Base-by-base conservation (phyloP, 345 rosid species). In the Ceriops zippeliana region DNA sequence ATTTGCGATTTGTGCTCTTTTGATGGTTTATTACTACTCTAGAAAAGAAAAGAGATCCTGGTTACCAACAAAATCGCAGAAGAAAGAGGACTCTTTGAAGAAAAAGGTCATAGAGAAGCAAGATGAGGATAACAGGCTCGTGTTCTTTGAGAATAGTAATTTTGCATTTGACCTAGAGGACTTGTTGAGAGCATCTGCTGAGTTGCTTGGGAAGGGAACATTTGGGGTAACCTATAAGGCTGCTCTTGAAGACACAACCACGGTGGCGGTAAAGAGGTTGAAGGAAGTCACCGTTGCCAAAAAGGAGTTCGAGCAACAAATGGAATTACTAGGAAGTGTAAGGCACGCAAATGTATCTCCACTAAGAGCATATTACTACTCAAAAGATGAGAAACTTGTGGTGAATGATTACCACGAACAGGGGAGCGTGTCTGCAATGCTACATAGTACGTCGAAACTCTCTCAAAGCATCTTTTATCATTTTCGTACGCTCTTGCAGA, bases 81-180 rank as follows among this genome's bases (percentile, higher is more conserved):
- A 72, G 37, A 62, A 71, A 63, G 76, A 71, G 24, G 69, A 6
- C 2, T 20, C 68, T 32, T 58, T 65, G 52, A 65, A 65, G 70
- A 64, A 65, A 31, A 65, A 53, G 9, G 47, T 58, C 4, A 59
- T 62, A 17, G 72, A 68, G 30, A 47, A 38, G 8, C 68, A 71
- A 51, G 66, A 59, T 5, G 32, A 67, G 76, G 63, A 67, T n/a
- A 71, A 67, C 66, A 72, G 66, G 65, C 58, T 76, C 2, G 72
- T 76, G 27, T 76, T 76, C 70, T 76, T 76, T 60, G 80, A 76
- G 58, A 73, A 71, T 27, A 66, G 70, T n/a, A 68, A 56, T 28
- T 73, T 76, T 56, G 80, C 80, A 63, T 76, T 76, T 64, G 76
- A 76, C 70, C 72, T 76, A 66, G 80, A 76, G 69, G 76, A 76